A percentile compares a stretch with the other conserved stretches of the same genome.
Conservation (phyloP, 1,139 yeast genomes). For the Fermentozyma sake region DNA sequence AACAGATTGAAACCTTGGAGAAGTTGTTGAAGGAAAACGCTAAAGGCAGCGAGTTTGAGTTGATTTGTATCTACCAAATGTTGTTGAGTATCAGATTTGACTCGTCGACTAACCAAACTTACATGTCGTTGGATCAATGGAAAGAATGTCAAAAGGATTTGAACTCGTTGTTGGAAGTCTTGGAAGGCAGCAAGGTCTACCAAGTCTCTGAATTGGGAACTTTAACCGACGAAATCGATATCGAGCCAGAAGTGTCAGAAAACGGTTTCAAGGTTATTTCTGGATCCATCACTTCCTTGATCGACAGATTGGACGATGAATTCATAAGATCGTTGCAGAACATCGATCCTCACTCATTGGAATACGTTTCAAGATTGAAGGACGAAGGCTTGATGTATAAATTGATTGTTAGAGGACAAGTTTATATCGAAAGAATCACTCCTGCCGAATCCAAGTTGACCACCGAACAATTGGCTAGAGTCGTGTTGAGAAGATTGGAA, state of each 20-base stretch:
- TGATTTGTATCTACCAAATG: slow-evolving; percentile 73
- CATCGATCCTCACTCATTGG: slow-evolving; percentile 93
- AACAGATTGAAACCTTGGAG: slow-evolving; percentile 73
- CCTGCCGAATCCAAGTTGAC: slow-evolving; percentile 41
- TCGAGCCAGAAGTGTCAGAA: slow-evolving; percentile 63
- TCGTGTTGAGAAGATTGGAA: slow-evolving; percentile 81
- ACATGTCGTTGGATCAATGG: slow-evolving; percentile 85
- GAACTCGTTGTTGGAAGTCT: slow-evolving; percentile 54
- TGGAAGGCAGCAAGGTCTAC: slow-evolving; percentile 61
- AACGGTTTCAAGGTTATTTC: slow-evolving; percentile 70
- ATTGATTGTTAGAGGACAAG: slow-evolving; percentile 77
- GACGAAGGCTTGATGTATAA: slow-evolving; percentile 79
- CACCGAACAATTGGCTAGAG: slow-evolving; percentile 67
- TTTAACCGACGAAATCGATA: slow-evolving; percentile 75
- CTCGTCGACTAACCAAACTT: slow-evolving; percentile 58
- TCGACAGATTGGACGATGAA: slow-evolving; percentile 95
- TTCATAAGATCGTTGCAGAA: slow-evolving; percentile 81
- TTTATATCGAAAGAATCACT: slow-evolving; percentile 69
- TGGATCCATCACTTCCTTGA: slow-evolving; percentile 81
- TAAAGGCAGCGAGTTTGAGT: slow-evolving; percentile 56
- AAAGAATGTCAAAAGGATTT: slow-evolving; percentile 62
- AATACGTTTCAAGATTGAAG: slow-evolving; percentile 84
- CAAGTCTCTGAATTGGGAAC: slow-evolving; percentile 76
- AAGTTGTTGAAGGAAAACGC: slow-evolving; percentile 39
- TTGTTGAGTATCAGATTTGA: slow-evolving; percentile 89